These are phyloP conservation scores for Aspergillus niger DNA, from an alignment of 2,329 filamentous ascomycete genomes.

Conservation along the genomic window DNA sequence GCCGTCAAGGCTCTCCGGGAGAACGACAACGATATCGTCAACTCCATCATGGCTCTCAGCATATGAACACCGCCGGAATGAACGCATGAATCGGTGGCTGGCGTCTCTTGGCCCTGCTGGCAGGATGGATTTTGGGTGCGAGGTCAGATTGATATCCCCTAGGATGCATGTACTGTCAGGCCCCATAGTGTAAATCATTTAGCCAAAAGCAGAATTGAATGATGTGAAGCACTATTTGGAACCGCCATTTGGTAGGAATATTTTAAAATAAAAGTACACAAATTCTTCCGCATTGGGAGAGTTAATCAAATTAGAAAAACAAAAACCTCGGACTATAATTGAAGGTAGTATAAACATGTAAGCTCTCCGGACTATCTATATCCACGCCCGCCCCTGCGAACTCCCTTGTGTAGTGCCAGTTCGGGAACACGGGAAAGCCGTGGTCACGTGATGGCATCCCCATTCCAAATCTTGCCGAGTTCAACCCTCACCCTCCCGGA, in stretches of 20 bases:
- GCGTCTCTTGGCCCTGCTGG: constrained; percentile 25
- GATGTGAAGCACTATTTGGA: constrained; percentile 14
- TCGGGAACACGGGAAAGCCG: constrained; percentile 31
- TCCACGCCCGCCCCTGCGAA: neutral
- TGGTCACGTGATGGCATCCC: constrained; percentile 35
- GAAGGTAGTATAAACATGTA: too few species aligned
- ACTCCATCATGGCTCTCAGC: constrained; percentile 99
- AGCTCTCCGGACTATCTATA: neutral
- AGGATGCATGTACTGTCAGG: constrained; percentile 25
- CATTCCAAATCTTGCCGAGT: constrained; percentile 44
- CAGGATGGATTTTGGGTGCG: constrained; percentile 36
- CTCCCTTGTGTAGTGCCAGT: constrained; percentile 18
- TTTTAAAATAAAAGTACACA: too few species aligned
- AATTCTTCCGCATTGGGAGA: neutral
- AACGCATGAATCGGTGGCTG: constrained; percentile 28
- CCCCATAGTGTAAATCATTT: constrained; percentile 41
- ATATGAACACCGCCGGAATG: constrained; percentile 54
- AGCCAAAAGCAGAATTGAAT: constrained; percentile 33
- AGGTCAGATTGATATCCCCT: constrained; percentile 31
- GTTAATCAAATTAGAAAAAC: too few species aligned
- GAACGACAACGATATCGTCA: constrained; percentile 99
- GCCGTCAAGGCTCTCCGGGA: constrained; percentile 94
- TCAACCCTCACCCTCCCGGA: constrained; percentile 37
- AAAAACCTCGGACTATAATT: too few species aligned
- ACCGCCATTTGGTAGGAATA: neutral